Conservation (phyloP, 495 filamentous ascomycete genomes). For the Tuber calosporum region DNA sequence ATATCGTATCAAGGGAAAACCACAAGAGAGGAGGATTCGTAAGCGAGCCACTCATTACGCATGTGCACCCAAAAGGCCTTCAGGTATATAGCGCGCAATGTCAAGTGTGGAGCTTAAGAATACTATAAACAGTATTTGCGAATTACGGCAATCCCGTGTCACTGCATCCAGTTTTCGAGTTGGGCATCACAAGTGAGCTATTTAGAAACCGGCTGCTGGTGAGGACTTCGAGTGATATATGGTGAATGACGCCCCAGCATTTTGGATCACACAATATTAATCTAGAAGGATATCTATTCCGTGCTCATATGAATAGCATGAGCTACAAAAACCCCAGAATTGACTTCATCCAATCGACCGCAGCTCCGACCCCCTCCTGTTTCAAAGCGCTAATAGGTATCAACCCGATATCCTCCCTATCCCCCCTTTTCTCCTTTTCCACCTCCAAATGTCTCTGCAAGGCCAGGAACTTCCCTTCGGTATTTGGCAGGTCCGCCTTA, state of each 20-base stretch:
- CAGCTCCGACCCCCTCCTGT: constrained; percentile 70
- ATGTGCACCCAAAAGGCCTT: too few relatives aligned
- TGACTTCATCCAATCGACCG: constrained; percentile 68
- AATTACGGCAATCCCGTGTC: background rate
- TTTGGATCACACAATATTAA: background rate
- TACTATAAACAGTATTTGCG: background rate
- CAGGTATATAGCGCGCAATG: too few relatives aligned
- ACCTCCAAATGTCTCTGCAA: constrained; percentile 47
- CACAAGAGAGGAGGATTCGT: too few relatives aligned
- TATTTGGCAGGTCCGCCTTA: constrained; percentile 77
- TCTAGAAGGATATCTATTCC: background rate
- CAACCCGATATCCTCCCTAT: constrained; percentile 58
- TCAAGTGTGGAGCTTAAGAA: background rate
- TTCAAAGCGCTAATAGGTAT: constrained; percentile 86
- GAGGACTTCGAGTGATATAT: background rate
- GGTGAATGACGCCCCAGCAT: background rate
- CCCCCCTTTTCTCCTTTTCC: constrained; percentile 62
- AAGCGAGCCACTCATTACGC: too few relatives aligned
- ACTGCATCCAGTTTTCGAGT: background rate
- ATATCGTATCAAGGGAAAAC: too few relatives aligned
- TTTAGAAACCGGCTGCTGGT: background rate
- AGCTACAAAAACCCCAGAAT: constrained; percentile 52
- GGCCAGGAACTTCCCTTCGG: constrained; percentile 64
- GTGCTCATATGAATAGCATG: background rate
- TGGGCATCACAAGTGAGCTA: background rate